These are phyloP conservation scores for Cryptococcus sp. DNA, from an alignment of 1,284 basidiomycete genomes.

Conservation along the genomic window DNA sequence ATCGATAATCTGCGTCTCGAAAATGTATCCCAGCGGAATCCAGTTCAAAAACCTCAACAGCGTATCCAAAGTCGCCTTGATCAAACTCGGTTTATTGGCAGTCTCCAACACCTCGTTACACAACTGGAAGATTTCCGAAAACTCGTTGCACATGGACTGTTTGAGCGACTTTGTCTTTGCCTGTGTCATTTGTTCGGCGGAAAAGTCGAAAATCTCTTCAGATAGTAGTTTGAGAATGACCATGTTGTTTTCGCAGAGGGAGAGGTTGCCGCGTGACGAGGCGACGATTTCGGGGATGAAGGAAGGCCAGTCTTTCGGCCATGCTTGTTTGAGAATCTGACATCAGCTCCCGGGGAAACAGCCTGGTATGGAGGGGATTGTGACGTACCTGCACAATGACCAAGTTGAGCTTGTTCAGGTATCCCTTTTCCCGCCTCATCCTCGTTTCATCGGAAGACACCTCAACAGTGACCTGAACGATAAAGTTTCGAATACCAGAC, in stretches of 20 bases:
- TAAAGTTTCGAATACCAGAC: conserved; percentile 93
- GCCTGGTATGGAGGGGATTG: neutral
- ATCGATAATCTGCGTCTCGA: conserved; percentile 97
- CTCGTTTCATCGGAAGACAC: conserved; percentile 80
- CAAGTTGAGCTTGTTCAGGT: conserved; percentile 94
- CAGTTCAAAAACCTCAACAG: conserved; percentile 95
- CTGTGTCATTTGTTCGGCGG: conserved; percentile 98
- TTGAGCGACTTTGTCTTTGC: conserved; percentile 96
- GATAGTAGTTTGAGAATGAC: conserved; percentile 94
- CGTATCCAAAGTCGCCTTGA: conserved; percentile 93
- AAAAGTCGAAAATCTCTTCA: conserved; percentile 99
- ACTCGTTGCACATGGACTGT: conserved; percentile 96
- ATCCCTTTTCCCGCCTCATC: conserved; percentile 89
- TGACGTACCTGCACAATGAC: conserved; percentile 80
- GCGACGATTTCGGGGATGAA: conserved; percentile 98
- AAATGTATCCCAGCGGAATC: conserved; percentile 99
- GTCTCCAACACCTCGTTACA: conserved; percentile 95
- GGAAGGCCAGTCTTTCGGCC: conserved; percentile 98
- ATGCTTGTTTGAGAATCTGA: conserved; percentile 98
- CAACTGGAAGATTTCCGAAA: conserved; percentile 91
- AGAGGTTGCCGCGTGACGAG: conserved; percentile 92
- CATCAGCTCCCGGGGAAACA: neutral
- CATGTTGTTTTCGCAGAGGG: conserved; percentile 99
- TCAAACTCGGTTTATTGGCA: conserved; percentile 92
- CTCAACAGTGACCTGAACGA: conserved; percentile 89